Base-by-base conservation (phyloP, 176 grass and related monocot genomes). In the Melocanna baccifera region DNA sequence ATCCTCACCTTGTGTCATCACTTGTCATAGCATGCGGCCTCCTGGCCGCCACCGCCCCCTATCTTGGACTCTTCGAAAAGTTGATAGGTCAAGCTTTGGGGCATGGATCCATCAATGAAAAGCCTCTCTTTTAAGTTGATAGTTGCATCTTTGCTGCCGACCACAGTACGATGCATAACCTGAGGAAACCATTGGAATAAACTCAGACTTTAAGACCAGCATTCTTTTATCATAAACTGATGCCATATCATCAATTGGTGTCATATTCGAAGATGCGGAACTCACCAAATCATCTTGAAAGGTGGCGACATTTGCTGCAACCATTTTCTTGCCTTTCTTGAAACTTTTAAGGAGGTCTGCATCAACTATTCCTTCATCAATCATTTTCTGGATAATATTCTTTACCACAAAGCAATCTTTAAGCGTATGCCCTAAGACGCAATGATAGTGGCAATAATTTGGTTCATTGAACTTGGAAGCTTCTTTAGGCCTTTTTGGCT, bases 291-390 rank as follows among this genome's bases (percentile, higher is more conserved):
- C 19, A 26, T 39, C 22, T 2, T 61, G 6, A 10, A 83, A 9
- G 5, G 29, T 74, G 20, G 57, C 42, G 0, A 74, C 23, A 0
- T 65, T 83, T 39, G 42, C 0, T 26, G 20, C 5, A 22, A 7
- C 70, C 25, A 83, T 12, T 19, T 83, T 74, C 19, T 83, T 83
- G 1, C 56, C 28, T 23, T 83, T 73, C 22, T 64, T 83, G 1
- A 74, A 12, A 0, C 8, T 64, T 51, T 51, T 74, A 1, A 83
- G 57, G 3, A 83, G 69, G 29, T 50, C 9, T 0, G 20, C 42
- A 50, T 83, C 40, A 16, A 83, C 15, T 0, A 16, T 25, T 0
- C 76, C 41, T 12, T 63, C 75, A 12, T 62, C 23, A 5, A 56
- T 75, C 30, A 75, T 1, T 7, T 75, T 75, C 0, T 75, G 10